A percentile compares a stretch with the other conserved stretches of the same genome.
These are phyloP conservation scores for Picea sitchensis DNA, from an alignment of 75 land plant species.

Conservation along the genomic window DNA sequence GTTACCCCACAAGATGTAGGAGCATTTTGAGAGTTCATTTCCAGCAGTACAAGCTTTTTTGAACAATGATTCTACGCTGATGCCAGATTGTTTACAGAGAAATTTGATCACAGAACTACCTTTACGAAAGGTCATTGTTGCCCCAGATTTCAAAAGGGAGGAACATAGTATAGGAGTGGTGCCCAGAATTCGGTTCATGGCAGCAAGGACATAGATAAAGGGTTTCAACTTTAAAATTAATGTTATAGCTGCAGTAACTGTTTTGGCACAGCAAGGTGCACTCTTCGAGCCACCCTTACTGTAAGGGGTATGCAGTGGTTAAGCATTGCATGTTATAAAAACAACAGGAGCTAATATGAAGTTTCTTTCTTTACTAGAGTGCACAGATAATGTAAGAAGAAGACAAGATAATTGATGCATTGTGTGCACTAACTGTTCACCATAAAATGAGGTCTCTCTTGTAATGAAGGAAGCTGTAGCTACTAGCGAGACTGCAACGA, in stretches of 20 bases:
- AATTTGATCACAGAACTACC: too few species aligned
- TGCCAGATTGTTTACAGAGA: too few species aligned
- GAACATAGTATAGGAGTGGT: too few species aligned
- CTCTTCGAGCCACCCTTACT: not conserved
- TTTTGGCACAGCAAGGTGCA: conserved; percentile 26
- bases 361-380: conserved; percentile 18
- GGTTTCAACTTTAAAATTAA: conserved; percentile 18
- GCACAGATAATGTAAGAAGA: conserved; percentile 26
- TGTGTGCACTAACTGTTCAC: conserved; percentile 33
- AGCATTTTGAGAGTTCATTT: too few species aligned
- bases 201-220: conserved; percentile 7
- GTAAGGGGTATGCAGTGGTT: conserved; percentile 22
- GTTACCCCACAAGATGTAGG: too few species aligned
- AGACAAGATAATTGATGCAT: conserved; percentile 23
- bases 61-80: too few species aligned
- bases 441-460: conserved; percentile 23
- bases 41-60: too few species aligned
- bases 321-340: conserved; percentile 23
- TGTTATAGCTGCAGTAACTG: conserved; percentile 32
- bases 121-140: too few species aligned
- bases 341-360: conserved; percentile 21
- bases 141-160: too few species aligned
- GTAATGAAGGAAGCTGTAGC: conserved; percentile 18
- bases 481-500: too few species aligned
- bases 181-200: too few species aligned